Base-by-base conservation (phyloP, 441 rosid genomes). In the Theobroma grandiflorum region DNA sequence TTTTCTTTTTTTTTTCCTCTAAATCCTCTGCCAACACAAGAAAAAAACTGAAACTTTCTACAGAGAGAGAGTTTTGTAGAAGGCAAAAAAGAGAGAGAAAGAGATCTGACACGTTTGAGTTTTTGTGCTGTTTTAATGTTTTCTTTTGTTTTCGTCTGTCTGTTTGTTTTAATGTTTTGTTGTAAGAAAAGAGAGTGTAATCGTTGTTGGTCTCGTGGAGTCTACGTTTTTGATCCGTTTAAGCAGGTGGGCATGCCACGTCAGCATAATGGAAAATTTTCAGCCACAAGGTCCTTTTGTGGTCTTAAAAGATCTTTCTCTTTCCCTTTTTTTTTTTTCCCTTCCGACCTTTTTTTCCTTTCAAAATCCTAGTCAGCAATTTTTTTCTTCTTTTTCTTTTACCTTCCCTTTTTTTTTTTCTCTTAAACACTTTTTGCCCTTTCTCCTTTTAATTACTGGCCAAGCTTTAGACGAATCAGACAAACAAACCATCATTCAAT, bases 271-370 rank as follows among this genome's bases (percentile, higher is more conserved):
- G 80, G 80, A 75, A n/a, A 65, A 87, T 90, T 91, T 79, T 90
- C 80, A 91, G 92, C 99, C 99, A 92, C 94, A 89, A 87, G 85
- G 74, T 87, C 33, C 59, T 87, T 85, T 89, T n/a, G 93, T 92
- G 92, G 98, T 88, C 89, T 86, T 81, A 84, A 88, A 78, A 83
- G 75, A 75, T 79, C 81, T 84, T 66, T 68, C 75, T 45, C 80
- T 83, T 69, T 80, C n/a, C n/a, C n/a, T n/a, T 47, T 10, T 9
- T n/a, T 4, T 5, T 31, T 31, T 15, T 47, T 8, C 4, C 6
- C 6, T 6, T 45, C 31, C 31, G 1, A 26, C 31, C 31, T 2
- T 31, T 16, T 10, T 1, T 31, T 16, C 18, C 47, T 69, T 47
- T 20, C n/a, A 12, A 49, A 22, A 49, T 49, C 74, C 52, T 31